Conservation (phyloP, 1,284 basidiomycete species). For the Malassezia japonica region DNA sequence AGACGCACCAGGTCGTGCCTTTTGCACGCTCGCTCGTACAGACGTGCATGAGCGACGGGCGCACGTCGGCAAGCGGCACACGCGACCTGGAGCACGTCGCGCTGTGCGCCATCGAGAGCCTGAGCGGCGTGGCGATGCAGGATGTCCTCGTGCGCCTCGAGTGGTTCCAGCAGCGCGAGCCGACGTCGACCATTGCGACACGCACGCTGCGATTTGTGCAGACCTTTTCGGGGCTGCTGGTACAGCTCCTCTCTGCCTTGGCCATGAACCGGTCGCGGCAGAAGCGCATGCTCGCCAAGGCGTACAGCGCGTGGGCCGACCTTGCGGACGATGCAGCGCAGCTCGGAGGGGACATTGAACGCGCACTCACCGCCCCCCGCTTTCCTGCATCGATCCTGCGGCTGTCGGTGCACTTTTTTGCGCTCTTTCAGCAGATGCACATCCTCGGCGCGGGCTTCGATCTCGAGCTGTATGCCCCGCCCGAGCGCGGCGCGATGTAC, state of each 20-base stretch:
- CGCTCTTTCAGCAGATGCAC: background rate
- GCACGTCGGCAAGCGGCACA: background rate
- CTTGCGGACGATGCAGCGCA: background rate
- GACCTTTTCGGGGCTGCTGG: background rate
- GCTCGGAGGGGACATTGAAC: background rate
- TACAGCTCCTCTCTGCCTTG: background rate
- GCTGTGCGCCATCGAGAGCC: background rate
- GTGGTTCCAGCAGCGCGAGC: conserved; percentile 3
- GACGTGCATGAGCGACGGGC: conserved; percentile 1
- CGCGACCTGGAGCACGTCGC: conserved; percentile 7
- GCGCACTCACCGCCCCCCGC: background rate
- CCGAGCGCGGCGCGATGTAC: conserved; percentile 6
- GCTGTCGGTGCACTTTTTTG: background rate
- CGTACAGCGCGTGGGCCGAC: conserved; percentile 10
- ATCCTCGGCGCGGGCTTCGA: conserved; percentile 7
- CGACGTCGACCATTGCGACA: background rate
- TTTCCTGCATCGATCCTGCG: background rate
- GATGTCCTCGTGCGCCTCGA: conserved; percentile 1
- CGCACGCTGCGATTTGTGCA: conserved; percentile 1
- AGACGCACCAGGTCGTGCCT: background rate
- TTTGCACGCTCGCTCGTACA: conserved; percentile 12
- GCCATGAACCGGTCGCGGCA: conserved; percentile 12
- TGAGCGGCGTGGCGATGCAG: background rate
- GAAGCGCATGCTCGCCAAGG: conserved; percentile 12
- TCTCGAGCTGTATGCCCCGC: conserved; percentile 7